Evolutionary conservation across 1,284 basidiomycete genomes (phyloP), one percentile per base, ranked within the genome.

Genomic region (Amylostereum areolatum): DNA sequence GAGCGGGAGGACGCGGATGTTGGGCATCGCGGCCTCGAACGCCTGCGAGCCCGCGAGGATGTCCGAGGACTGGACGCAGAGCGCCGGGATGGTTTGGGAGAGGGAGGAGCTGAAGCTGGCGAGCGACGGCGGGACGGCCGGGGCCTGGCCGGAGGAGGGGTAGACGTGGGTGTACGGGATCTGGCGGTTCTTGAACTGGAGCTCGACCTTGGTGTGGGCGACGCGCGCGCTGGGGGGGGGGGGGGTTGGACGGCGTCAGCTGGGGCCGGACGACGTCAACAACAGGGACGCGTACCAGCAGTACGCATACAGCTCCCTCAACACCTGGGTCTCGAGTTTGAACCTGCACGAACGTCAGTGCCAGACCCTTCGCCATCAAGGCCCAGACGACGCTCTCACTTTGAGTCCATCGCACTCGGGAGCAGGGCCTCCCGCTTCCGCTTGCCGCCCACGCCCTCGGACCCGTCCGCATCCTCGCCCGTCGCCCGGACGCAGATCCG

Each of bases 11-110:
- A 97, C 81, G 40, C 85, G 85, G 46, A 96, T 91, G 62, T 92
- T 93, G 5, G 88, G 85, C 83, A 92, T 89, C 5, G 90, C 90
- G 3, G 91, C 89, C 60, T 92, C 89, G n/a, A 84, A 85, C 2
- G 89, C 87, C 3, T 85, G 83, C 1, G 86, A 86, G 10, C 85
- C 87, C 0, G 85, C 83, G 29, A 94, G 73, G 43, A 96, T 84
- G 55, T 92, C 81, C 24, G 79, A 73, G 0, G 92, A 87, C 55
- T 88, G 81, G 28, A 96, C 88, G 54, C 87, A 90, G 4, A 96
- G 73, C 3, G 82, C 84, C 0, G 93, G 91, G 8, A 93, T 85
- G 5, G 83, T 82, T 37, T 77, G 78, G 1, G 83, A 78, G 11
- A 91, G 73, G 0, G 82, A 80, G 1, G 89, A 83, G 60, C 87